Evolutionary conservation across 2,329 filamentous ascomycete genomes (phyloP).

Genomic region (Exophiala calicioides): DNA sequence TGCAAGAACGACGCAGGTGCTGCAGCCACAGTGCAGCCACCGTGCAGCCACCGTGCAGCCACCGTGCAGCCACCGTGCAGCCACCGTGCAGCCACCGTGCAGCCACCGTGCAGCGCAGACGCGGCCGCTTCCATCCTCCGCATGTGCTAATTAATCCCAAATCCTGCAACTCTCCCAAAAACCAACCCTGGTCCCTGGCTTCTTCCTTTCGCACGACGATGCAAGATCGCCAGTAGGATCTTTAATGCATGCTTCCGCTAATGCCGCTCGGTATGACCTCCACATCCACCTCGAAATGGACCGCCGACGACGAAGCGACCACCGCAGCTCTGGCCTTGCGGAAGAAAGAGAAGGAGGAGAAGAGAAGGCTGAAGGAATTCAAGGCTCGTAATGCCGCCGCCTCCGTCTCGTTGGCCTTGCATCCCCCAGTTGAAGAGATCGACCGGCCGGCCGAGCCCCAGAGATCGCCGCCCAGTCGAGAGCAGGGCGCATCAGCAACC

Average conservation of each 20-base stretch:
- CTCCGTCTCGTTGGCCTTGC: conserved; percentile 48
- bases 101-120: too few species aligned
- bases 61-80: too few species aligned
- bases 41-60: too few species aligned
- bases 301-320: conserved; percentile 77
- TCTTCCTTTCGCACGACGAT: too few species aligned
- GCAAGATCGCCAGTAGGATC: not conserved
- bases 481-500: conserved; percentile 32
- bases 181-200: too few species aligned
- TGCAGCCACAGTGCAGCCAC: too few species aligned
- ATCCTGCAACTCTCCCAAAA: too few species aligned
- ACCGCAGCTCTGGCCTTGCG: conserved; percentile 67
- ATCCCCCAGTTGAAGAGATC: conserved; percentile 32
- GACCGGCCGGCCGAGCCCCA: conserved; percentile 58
- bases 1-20: too few species aligned
- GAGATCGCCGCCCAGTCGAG: conserved; percentile 60
- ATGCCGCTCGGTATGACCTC: conserved; percentile 4
- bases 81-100: too few species aligned
- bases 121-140: too few species aligned
- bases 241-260: too few species aligned
- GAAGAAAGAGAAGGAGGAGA: conserved; percentile 84
- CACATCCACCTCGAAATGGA: conserved; percentile 71
- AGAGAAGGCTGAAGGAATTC: conserved; percentile 78
- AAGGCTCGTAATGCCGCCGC: conserved; percentile 70
- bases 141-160: too few species aligned